These are phyloP conservation scores for Fraxinus latifolia DNA, from an alignment of 305 asterid genomes.

Conservation along the genomic window DNA sequence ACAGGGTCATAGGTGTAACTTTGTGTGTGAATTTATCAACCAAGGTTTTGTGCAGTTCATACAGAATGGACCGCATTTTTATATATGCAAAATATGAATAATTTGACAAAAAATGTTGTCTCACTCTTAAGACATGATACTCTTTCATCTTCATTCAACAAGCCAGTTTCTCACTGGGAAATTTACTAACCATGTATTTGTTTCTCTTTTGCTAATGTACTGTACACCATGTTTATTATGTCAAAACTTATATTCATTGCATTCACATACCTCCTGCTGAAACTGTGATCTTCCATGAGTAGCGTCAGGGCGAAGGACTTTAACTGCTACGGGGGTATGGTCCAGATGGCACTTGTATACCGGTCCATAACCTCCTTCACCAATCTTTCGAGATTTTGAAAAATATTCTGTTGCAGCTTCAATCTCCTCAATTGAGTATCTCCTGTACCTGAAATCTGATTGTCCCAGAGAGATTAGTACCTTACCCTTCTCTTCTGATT, in stretches of 20 bases:
- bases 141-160: background rate
- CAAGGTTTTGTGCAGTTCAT: background rate
- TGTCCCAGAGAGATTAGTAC: slow-evolving; percentile 24
- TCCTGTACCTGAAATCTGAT: slow-evolving; percentile 51
- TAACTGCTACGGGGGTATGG: slow-evolving; percentile 70
- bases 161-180: background rate
- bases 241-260: background rate
- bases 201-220: background rate
- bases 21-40: background rate
- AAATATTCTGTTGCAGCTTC: slow-evolving; percentile 68
- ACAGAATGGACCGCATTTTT: background rate
- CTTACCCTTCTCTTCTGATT: slow-evolving; percentile 39
- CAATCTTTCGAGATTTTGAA: slow-evolving; percentile 55
- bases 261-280: slow-evolving; percentile 60
- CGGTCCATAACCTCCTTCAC: slow-evolving; percentile 81
- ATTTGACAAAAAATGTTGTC: background rate
- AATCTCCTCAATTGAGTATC: slow-evolving; percentile 63
- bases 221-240: background rate
- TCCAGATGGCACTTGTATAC: slow-evolving; percentile 68
- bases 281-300: slow-evolving; percentile 78
- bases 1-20: background rate
- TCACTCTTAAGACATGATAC: background rate
- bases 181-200: background rate
- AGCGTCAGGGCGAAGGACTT: slow-evolving; percentile 77
- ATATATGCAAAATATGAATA: background rate